phyloP scores from a whole-genome alignment of 148 eudicot genomes.

The Rhododendron henanense region DNA sequence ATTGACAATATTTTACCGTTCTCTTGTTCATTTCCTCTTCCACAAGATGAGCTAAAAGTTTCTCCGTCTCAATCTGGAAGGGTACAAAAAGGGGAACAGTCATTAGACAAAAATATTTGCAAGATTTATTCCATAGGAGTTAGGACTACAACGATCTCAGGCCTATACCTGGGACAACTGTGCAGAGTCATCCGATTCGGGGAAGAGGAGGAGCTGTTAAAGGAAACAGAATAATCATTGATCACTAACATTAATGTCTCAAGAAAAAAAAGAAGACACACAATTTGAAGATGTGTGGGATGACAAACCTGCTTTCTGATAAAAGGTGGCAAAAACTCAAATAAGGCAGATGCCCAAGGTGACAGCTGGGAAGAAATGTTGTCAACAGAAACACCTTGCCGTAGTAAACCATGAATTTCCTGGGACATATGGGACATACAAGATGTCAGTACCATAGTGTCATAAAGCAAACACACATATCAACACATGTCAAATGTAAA shows the following conservation, averaged over 20 bases:
- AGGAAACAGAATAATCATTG: conserved; percentile 6
- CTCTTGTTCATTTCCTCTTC: conserved; percentile 93
- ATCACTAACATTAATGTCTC: neutral
- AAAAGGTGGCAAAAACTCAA: conserved; percentile 88
- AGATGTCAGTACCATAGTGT: conserved; percentile 8
- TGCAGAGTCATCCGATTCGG: conserved; percentile 98
- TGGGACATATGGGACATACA: conserved; percentile 38
- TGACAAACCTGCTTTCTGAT: conserved; percentile 70
- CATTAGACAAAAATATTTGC: neutral
- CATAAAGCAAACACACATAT: neutral
- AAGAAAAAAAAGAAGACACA: neutral
- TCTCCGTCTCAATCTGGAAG: conserved; percentile 94
- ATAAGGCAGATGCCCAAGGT: conserved; percentile 98
- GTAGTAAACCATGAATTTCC: conserved; percentile 87
- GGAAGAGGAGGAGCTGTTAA: conserved; percentile 83
- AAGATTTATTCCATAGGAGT: neutral
- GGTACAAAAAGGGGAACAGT: conserved; percentile 4
- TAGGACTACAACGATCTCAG: conserved; percentile 6
- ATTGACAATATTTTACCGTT: conserved; percentile 37
- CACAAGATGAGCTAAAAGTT: conserved; percentile 88
- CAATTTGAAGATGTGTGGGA: conserved; percentile 7
- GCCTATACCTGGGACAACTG: conserved; percentile 84
- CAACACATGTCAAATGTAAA: neutral
- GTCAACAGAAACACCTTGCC: conserved; percentile 78
- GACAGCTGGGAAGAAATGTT: conserved; percentile 79